Evolutionary conservation across 257 asterid species (phyloP), one percentile per base, ranked within the genome.

Genomic region (Coffea eugenioides): DNA sequence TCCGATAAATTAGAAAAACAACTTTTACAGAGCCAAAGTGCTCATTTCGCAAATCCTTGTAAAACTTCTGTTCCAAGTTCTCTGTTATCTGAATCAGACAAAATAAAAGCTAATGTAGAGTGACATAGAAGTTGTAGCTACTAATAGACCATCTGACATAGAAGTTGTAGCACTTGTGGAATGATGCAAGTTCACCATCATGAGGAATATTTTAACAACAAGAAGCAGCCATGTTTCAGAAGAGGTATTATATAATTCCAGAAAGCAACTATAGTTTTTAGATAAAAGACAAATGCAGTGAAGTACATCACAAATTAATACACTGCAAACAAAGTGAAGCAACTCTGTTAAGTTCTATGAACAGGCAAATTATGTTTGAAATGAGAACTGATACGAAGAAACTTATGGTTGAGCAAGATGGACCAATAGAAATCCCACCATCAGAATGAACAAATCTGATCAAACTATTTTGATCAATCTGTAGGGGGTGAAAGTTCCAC

Each of bases 51-150:
- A 88, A 78, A 71, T 88, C 83, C 73, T 88, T 88, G 81, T 82
- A 88, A 75, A 85, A 88, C 80, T 87, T 84, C 81, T 84, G 91
- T 82, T 84, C 91, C 85, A 88, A 85, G 79, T 75, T 82, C 27
- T 88, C 91, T 10, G 91, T 84, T 69, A 88, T 86, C 91, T 88
- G 85, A 74, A 82, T 25, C 59, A 45, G 43, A 34, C 49, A 51
- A 66, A 81, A 77, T 51, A 14, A 54, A 18, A 14, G 79, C 57
- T 68, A 75, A 65, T 39, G 54, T 5, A 77, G n/a, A 62, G 71
- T 76, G 27, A 62, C 61, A 45, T 14, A 2, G 0, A 25, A n/a
- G 62, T 27, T 48, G n/a, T n/a, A 34, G 23, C 72, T 31, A 31
- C 34, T 31, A 31, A 31, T 31, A 31, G 34, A 31, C 34, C 34